These are phyloP conservation scores for Rhododendron ferrugineum DNA, from an alignment of 148 eudicot species.

Conservation along the genomic window DNA sequence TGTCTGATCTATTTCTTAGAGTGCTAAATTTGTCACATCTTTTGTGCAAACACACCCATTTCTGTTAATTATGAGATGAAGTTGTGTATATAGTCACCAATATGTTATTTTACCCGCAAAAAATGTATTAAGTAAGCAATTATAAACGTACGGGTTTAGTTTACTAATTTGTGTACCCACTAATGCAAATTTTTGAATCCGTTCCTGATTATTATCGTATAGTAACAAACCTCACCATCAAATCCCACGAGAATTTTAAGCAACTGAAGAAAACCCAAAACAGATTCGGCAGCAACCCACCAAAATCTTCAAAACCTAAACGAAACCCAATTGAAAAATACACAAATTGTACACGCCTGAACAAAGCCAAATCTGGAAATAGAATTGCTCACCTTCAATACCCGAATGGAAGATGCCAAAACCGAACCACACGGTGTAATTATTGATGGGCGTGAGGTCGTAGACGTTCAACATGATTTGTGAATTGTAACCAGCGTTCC, in stretches of 20 bases:
- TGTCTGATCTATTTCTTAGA: too few relatives aligned
- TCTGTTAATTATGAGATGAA: too few relatives aligned
- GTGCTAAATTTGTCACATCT: too few relatives aligned
- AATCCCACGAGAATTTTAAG: neutral
- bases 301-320: neutral
- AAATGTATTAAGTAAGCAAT: too few relatives aligned
- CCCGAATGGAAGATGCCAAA: constrained; percentile 86
- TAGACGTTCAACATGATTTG: constrained; percentile 65
- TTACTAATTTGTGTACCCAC: too few relatives aligned
- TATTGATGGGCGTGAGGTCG: constrained; percentile 64
- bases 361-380: neutral
- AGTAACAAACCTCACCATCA: neutral
- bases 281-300: neutral
- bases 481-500: constrained; percentile 17
- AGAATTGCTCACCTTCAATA: constrained; percentile 51
- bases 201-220: neutral
- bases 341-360: neutral
- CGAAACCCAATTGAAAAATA: neutral
- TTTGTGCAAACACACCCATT: too few relatives aligned
- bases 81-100: too few relatives aligned
- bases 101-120: too few relatives aligned
- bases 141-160: too few relatives aligned
- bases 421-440: constrained; percentile 71
- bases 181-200: too few relatives aligned
- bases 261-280: neutral